Percentiles rank a stretch among this genome's conserved stretches.
Conservation (phyloP, 768 basidiomycete genomes). For the Lactarius quietus region DNA sequence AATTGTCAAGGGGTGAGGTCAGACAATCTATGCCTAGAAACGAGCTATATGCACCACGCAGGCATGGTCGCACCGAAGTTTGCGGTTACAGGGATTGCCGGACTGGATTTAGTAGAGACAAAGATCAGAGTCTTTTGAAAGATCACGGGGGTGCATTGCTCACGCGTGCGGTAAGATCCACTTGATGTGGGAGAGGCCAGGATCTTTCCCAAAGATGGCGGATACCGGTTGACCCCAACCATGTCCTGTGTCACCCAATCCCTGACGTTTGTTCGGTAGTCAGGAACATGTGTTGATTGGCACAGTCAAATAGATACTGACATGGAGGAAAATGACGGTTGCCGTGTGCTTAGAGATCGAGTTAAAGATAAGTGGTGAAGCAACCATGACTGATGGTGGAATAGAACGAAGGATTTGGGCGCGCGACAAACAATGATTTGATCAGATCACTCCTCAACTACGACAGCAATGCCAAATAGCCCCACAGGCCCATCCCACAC, state of each 20-base stretch:
- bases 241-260: conserved; percentile 68
- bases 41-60: conserved; percentile 51
- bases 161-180: conserved; percentile 88
- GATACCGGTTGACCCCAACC: conserved; percentile 74
- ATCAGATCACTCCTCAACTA: not conserved
- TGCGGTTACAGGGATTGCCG: conserved; percentile 53
- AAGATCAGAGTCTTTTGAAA: not conserved
- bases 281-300: not conserved
- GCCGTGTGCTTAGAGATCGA: conserved; percentile 68
- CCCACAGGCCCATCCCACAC: not conserved
- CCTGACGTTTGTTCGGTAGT: conserved; percentile 39
- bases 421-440: not conserved
- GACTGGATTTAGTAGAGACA: conserved; percentile 12
- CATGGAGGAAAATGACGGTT: conserved; percentile 88
- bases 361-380: conserved; percentile 14
- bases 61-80: conserved; percentile 74
- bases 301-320: conserved; percentile 37
- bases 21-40: not conserved
- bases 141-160: conserved; percentile 32
- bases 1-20: not conserved
- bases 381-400: conserved; percentile 10
- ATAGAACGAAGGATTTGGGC: not conserved
- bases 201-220: conserved; percentile 54
- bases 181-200: conserved; percentile 68
- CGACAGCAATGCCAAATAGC: conserved; percentile 9